A percentile compares a stretch with the other conserved stretches of the same genome.
phyloP scores from a whole-genome alignment of 2,329 filamentous ascomycete genomes.

The Monilinia laxa region DNA sequence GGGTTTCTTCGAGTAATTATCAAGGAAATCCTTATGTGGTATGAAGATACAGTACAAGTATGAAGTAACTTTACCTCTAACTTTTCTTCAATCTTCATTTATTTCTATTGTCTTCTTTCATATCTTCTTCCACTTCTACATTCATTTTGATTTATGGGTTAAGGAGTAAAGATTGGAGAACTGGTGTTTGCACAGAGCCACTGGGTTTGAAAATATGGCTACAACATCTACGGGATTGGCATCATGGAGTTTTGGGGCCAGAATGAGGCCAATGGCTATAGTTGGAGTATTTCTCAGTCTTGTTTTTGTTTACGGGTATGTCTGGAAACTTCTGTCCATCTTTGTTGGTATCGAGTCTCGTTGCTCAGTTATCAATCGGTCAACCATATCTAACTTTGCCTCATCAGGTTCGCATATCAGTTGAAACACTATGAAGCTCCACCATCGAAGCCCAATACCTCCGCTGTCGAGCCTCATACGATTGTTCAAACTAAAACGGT shows the following conservation, averaged over 20 bases:
- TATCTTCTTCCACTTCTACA: not conserved
- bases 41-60: not conserved
- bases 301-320: slow-evolving; percentile 15
- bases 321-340: not conserved
- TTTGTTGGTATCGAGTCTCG: no score
- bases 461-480: not conserved
- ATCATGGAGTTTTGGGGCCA: slow-evolving; percentile 1
- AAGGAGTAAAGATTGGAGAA: not conserved
- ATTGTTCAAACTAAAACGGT: slow-evolving; percentile 4
- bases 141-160: not conserved
- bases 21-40: not conserved
- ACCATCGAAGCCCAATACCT: not conserved
- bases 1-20: not conserved
- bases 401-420: slow-evolving; percentile 7
- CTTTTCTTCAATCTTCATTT: not conserved
- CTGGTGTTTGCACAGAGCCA: not conserved
- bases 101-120: not conserved
- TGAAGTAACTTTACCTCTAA: not conserved
- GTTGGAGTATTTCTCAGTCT: slow-evolving; percentile 9
- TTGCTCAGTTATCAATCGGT: not conserved
- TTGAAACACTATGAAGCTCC: slow-evolving; percentile 1
- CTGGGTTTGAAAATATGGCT: not conserved
- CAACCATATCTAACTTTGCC: not conserved
- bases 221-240: not conserved
- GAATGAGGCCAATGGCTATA: slow-evolving; percentile 3